Evolutionary conservation across 805 yeast species (phyloP), one percentile per base, ranked within the genome.

Genomic region (Wickerhamiella shivajii): DNA sequence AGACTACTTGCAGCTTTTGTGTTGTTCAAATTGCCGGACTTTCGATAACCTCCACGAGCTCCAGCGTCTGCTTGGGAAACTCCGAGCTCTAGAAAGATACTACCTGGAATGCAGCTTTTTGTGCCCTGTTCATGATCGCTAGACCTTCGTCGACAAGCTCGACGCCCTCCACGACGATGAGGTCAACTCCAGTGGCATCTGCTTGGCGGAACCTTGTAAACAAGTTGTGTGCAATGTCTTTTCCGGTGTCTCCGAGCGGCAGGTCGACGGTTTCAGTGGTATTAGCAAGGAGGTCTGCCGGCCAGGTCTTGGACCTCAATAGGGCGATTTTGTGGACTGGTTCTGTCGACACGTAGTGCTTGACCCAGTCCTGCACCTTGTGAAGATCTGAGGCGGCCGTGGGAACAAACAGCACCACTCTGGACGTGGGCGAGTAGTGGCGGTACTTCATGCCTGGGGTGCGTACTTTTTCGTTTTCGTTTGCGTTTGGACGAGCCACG

Each of bases 391-490:
- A 61, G 0, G 60, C 62, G 30, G 70, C 60, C n/a, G n/a, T n/a
- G 17, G 70, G 64, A 16, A 61, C 55, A 41, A 83, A 71, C 4
- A 85, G 54, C 0, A 77, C 59, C 3, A 90, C 97, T 38, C 67
- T 71, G 0, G 96, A 94, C 2, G 67, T 66, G 3, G 98, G 98
- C 0, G 95, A 79, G 53, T 90, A 90, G 53, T 90, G 98, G 44
- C 79, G 74, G 52, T 90, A 90, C 51, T 90, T 90, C 98, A 90
- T 90, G 0, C 98, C 98, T 0, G 98, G 98, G 0, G 98, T 90
- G 45, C 78, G 67, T 42, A 81, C 96, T 20, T 62, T 57, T 13
- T 74, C 78, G 1, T 56, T 55, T 5, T 51, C 60, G 3, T 51
- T 50, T 4, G 81, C 81, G 2, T 71, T 69, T 5, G 55, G 46